Evolutionary conservation across 768 basidiomycete genomes (phyloP).

Genomic region (Leccinum subtestaceum): DNA sequence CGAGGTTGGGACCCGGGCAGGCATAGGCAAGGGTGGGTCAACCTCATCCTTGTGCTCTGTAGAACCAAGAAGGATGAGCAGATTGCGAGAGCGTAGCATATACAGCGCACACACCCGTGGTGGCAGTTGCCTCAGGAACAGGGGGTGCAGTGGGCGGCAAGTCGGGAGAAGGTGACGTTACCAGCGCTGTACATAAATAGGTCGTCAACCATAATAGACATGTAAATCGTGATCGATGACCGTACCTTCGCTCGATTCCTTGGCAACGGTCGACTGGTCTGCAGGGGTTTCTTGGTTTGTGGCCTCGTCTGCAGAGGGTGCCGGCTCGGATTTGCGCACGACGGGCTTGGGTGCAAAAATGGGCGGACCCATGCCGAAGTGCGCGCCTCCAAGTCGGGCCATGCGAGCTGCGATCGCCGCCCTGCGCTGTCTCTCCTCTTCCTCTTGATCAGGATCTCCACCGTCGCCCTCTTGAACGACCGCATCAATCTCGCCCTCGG

Average conservation of each 20-base stretch:
- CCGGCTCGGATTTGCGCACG: slow-evolving; percentile 30
- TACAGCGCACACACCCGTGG: slow-evolving; percentile 17
- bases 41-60: slow-evolving; percentile 23
- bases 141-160: not conserved
- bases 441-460: slow-evolving; percentile 48
- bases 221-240: not conserved
- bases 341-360: slow-evolving; percentile 59
- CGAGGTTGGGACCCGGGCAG: slow-evolving; percentile 43
- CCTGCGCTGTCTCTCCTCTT: slow-evolving; percentile 72
- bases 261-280: slow-evolving; percentile 6
- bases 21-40: slow-evolving; percentile 30
- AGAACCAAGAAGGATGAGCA: slow-evolving; percentile 5
- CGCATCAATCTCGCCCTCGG: slow-evolving; percentile 33
- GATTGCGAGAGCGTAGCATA: not conserved
- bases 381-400: slow-evolving; percentile 86
- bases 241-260: slow-evolving; percentile 22
- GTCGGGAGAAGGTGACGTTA: slow-evolving; percentile 16
- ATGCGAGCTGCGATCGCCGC: slow-evolving; percentile 90
- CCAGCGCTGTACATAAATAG: slow-evolving; percentile 7
- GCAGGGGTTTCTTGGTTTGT: slow-evolving; percentile 20
- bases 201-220: slow-evolving; percentile 8
- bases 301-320: slow-evolving; percentile 17
- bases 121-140: slow-evolving; percentile 4
- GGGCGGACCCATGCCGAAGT: slow-evolving; percentile 77
- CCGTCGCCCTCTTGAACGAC: slow-evolving; percentile 21